Percentiles rank a stretch among this genome's conserved stretches.
phyloP scores from a whole-genome alignment of 768 basidiomycete genomes.

The Tephrocybe sp. region DNA sequence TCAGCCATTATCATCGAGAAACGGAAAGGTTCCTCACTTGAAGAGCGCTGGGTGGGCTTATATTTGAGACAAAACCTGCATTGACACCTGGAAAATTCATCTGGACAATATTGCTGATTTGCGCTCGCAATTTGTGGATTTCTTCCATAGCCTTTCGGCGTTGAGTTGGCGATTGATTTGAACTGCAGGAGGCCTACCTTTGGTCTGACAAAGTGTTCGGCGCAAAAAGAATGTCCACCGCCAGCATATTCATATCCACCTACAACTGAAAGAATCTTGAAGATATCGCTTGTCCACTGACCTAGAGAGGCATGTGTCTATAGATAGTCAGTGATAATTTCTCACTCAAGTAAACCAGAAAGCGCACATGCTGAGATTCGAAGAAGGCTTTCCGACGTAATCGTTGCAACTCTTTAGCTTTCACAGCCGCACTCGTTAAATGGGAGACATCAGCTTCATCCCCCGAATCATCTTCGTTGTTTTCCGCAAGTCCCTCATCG shows the following conservation, averaged over 20 bases:
- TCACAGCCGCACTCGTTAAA: constrained; percentile 45
- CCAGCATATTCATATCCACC: constrained; percentile 95
- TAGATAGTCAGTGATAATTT: not conserved
- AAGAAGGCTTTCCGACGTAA: constrained; percentile 77
- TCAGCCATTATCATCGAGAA: too few species aligned
- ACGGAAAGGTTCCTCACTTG: too few species aligned
- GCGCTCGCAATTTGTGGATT: constrained; percentile 91
- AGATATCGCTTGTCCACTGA: constrained; percentile 77
- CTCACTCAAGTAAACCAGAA: not conserved
- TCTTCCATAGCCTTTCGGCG: constrained; percentile 90
- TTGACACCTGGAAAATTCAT: constrained; percentile 71
- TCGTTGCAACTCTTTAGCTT: constrained; percentile 58
- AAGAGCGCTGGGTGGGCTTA: constrained; percentile 73
- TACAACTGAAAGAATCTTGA: constrained; percentile 88
- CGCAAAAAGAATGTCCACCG: constrained; percentile 78
- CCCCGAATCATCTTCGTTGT: constrained; percentile 39
- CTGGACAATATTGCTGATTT: constrained; percentile 83
- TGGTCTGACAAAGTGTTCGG: constrained; percentile 83
- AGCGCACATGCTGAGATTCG: constrained; percentile 70
- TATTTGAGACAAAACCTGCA: constrained; percentile 58
- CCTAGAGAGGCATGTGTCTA: constrained; percentile 83
- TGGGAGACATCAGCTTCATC: constrained; percentile 38
- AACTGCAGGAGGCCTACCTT: constrained; percentile 55
- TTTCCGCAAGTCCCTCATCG: constrained; percentile 64
- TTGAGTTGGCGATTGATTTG: not conserved